These are phyloP conservation scores for Clavariopsis aquatica DNA, from an alignment of 495 filamentous ascomycete species.

Conservation along the genomic window DNA sequence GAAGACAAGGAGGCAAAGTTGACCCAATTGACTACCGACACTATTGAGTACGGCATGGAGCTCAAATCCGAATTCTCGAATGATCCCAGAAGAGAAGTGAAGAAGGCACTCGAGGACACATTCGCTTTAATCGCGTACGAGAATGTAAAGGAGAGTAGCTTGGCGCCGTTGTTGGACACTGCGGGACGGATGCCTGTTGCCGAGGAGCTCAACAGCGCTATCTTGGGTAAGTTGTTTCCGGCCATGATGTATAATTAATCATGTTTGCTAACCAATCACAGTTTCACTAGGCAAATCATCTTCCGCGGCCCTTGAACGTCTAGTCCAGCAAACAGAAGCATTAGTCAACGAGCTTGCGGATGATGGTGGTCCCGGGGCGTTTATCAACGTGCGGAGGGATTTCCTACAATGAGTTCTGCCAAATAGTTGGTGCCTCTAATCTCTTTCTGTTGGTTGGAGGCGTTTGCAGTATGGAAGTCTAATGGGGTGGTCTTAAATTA, in stretches of 20 bases:
- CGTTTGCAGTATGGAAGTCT: neutral
- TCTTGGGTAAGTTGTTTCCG: conserved; percentile 65
- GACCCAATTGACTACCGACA: conserved; percentile 62
- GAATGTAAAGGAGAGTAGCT: conserved; percentile 70
- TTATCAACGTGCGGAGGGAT: conserved; percentile 68
- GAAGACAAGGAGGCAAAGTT: conserved; percentile 49
- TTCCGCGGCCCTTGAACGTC: conserved; percentile 78
- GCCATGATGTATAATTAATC: neutral
- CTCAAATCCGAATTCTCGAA: conserved; percentile 73
- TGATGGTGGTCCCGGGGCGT: conserved; percentile 81
- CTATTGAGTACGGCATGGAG: conserved; percentile 77
- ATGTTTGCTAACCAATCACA: conserved; percentile 45
- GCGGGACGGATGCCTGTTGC: conserved; percentile 76
- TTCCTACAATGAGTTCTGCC: conserved; percentile 25
- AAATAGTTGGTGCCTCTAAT: neutral
- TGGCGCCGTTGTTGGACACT: conserved; percentile 77
- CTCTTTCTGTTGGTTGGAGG: neutral
- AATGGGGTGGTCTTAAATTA: too few species aligned
- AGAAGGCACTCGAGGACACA: conserved; percentile 76
- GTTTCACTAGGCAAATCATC: conserved; percentile 89
- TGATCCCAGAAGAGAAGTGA: conserved; percentile 66
- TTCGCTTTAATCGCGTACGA: conserved; percentile 87
- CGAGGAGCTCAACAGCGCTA: conserved; percentile 92
- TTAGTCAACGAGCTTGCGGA: conserved; percentile 79
- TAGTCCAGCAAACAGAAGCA: conserved; percentile 84